These are phyloP conservation scores for Coniochaeta sp. DNA, from an alignment of 2,329 filamentous ascomycete genomes.

Conservation along the genomic window DNA sequence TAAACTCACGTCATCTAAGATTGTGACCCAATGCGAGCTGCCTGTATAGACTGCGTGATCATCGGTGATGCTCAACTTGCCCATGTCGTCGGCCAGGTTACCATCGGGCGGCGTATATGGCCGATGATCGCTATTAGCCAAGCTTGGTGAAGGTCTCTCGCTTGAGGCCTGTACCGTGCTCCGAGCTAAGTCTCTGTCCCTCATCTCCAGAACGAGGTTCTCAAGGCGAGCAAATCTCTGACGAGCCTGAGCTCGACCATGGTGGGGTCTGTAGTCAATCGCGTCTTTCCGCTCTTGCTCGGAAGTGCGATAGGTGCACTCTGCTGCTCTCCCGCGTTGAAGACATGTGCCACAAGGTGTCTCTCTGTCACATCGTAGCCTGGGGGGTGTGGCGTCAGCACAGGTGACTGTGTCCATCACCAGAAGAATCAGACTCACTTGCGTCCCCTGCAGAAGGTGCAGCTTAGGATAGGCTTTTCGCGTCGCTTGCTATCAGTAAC, in stretches of 20 bases:
- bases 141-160: not conserved
- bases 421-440: slow-evolving; percentile 1
- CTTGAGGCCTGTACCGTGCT: not conserved
- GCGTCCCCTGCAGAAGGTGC: slow-evolving; percentile 4
- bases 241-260: slow-evolving; percentile 1
- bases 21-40: slow-evolving; percentile 6
- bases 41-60: slow-evolving; percentile 5
- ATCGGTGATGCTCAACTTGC: slow-evolving; percentile 3
- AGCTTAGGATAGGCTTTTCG: slow-evolving; percentile 5
- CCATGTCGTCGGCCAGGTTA: not conserved
- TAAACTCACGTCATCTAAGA: slow-evolving; percentile 3
- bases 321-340: not conserved
- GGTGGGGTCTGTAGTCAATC: slow-evolving; percentile 5
- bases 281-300: slow-evolving; percentile 4
- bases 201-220: slow-evolving; percentile 4
- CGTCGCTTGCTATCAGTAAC: not conserved
- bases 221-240: slow-evolving; percentile 5
- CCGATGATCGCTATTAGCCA: too few relatives aligned
- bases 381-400: not conserved
- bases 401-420: not conserved
- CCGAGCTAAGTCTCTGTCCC: not conserved
- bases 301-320: slow-evolving; percentile 3
- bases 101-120: not conserved
- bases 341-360: slow-evolving; percentile 2
- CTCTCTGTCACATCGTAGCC: slow-evolving; percentile 4